phyloP scores from a whole-genome alignment of 176 grass and related monocot species.

The Microstegium vimineum region DNA sequence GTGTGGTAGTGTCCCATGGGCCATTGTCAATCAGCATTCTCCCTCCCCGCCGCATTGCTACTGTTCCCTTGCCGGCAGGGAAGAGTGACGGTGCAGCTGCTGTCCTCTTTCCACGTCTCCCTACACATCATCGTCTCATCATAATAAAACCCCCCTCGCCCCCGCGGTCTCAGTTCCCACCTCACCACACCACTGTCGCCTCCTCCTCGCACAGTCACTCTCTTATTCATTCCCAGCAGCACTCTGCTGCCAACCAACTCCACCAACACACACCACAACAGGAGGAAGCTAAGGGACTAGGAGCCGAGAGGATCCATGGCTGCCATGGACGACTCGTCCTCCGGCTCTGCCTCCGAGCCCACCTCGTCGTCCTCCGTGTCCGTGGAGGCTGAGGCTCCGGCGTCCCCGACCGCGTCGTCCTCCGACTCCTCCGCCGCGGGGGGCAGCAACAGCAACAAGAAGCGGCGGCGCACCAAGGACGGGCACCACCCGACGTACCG shows the following conservation, averaged over 20 bases:
- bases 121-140: conserved; percentile 27
- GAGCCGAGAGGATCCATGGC: conserved; percentile 7
- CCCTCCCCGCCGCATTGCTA: background rate
- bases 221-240: background rate
- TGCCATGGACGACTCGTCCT: conserved; percentile 42
- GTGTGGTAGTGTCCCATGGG: background rate
- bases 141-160: conserved; percentile 49
- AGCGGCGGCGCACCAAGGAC: conserved; percentile 46
- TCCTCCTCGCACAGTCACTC: background rate
- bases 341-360: conserved; percentile 34
- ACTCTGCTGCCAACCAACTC: conserved; percentile 31
- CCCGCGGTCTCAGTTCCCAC: conserved; percentile 24
- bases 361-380: conserved; percentile 35
- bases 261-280: conserved; percentile 24
- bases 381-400: conserved; percentile 7
- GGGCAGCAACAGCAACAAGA: background rate
- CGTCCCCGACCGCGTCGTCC: conserved; percentile 31
- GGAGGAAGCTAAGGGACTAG: no score
- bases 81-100: background rate
- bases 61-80: conserved; percentile 3
- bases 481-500: conserved; percentile 74
- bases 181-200: background rate
- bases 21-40: background rate
- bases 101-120: conserved; percentile 15
- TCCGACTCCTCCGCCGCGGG: conserved; percentile 12